Evolutionary conservation across 2,329 filamentous ascomycete genomes (phyloP), one percentile per base, ranked within the genome.

Genomic region (Fusarium kyushuense): DNA sequence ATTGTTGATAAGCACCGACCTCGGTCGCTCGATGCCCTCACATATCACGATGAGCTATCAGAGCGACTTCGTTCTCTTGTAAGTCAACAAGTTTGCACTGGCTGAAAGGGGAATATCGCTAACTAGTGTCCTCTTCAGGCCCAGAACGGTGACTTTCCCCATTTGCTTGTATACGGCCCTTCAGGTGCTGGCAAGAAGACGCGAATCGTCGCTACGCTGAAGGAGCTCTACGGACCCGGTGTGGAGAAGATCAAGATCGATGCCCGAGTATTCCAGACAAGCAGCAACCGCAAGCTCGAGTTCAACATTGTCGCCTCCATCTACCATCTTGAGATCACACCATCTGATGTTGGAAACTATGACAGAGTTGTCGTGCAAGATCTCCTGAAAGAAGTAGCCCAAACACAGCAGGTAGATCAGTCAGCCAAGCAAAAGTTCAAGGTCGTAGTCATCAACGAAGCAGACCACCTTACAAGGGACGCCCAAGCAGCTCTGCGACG

Each of bases 181-280:
- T 97, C 95, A 0, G 96, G 96, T 33, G 96, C 96, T 7, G 96
- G 96, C 71, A 99, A 99, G 80, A 99, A 99, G 82, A 99, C 96
- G 2, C 90, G 96, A 42, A 96, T 98, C 71, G 93, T 97, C 19
- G 94, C 96, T 17, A 98, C 95, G 0, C 83, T 99, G 5, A 97
- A 97, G 79, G 95, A 97, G 76, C 86, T 99, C 10, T 99, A 96
- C 79, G 96, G 96, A 0, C 90, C 95, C 0, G 95, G 96, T 42
- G 96, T 97, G n/a, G 96, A 99, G 77, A 98, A 97, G 86, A 99
- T 99, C 86, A 98, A 98, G 83, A 98, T 99, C 81, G 96, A 99
- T 77, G 93, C 94, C 14, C 92, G 96, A 69, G 92, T 97, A 61
- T 99, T 99, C 83, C 94, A 97, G 80, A 98, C 96, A 2, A 94